Base-by-base conservation (phyloP, 1,139 yeast genomes). In the Pichia kudriavzevii region DNA sequence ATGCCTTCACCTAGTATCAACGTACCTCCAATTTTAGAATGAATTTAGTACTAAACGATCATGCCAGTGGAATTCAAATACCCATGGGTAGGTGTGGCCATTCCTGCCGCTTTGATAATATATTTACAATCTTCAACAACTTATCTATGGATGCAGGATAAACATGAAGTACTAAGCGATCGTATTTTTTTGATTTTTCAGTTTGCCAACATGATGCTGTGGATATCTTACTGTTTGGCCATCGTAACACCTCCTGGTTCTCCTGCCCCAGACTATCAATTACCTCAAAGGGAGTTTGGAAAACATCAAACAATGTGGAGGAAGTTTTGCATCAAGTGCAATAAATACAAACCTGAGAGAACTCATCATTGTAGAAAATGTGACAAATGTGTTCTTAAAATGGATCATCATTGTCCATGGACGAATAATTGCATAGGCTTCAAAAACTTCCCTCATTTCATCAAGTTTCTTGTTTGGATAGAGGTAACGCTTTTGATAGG, bases 341-440 rank as follows among this genome's bases (percentile, higher is more conserved):
- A 72, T 22, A 56, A 51, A 15, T 73, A 67, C 52, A 83, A 83
- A 52, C 94, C 94, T 0, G 85, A 77, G 50, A 62, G 95, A 32
- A 55, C 84, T 2, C 95, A 84, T 52, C 95, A 84, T 55, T 83
- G 94, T 56, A 75, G 75, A 47, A 63, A 67, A 1, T 75, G 82
- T 47, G 60, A 66, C 9, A 56, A 51, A 11, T 84, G 94, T 52
- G 78, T 83, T 11, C 55, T 82, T 36, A 72, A 70, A 49, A 84
- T 83, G 94, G 94, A 83, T 56, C 94, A 83, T 55, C 94, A 83
- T 56, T 63, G 72, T 46, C 94, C 94, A 0, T 84, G 94, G 94
- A 81, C 93, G 0, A 71, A 73, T 56, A 82, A 81, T 53, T 83
- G 94, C 49, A 87, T 84, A 14, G 95, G 95, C 0, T 78, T 77